Conservation (phyloP, 176 grass and related monocot genomes). For the Alopecurus myosuroides region DNA sequence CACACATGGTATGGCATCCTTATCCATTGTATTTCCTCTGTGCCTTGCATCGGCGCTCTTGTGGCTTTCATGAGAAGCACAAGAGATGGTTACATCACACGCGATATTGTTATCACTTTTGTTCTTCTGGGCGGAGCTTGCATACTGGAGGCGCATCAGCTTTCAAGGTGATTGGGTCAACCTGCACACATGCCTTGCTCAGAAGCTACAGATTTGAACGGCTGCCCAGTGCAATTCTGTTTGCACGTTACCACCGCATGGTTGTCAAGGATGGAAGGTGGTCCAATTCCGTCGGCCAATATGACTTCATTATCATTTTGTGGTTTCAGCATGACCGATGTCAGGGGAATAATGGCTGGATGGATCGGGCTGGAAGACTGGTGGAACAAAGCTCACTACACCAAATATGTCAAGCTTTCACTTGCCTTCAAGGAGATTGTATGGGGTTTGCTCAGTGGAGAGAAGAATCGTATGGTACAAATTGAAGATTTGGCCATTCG, state of each 20-base stretch:
- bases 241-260: neutral
- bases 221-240: neutral
- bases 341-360: too few species aligned
- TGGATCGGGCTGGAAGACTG: too few species aligned
- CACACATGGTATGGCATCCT: neutral
- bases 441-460: neutral
- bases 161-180: neutral
- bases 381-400: neutral
- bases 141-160: neutral
- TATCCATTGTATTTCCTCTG: neutral
- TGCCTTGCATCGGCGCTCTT: neutral
- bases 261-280: neutral
- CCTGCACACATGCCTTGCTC: neutral
- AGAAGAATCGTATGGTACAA: neutral
- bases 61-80: neutral
- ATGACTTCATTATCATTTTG: neutral
- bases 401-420: neutral
- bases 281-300: neutral
- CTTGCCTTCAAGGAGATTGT: neutral
- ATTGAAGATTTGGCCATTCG: neutral
- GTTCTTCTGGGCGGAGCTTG: neutral
- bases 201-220: rapidly evolving
- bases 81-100: neutral
- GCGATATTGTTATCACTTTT: neutral
- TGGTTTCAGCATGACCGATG: too few species aligned